Evolutionary conservation across 2,329 filamentous ascomycete species (phyloP), one percentile per base, ranked within the genome.

Genomic region (Neophaeococcomyces aloes): DNA sequence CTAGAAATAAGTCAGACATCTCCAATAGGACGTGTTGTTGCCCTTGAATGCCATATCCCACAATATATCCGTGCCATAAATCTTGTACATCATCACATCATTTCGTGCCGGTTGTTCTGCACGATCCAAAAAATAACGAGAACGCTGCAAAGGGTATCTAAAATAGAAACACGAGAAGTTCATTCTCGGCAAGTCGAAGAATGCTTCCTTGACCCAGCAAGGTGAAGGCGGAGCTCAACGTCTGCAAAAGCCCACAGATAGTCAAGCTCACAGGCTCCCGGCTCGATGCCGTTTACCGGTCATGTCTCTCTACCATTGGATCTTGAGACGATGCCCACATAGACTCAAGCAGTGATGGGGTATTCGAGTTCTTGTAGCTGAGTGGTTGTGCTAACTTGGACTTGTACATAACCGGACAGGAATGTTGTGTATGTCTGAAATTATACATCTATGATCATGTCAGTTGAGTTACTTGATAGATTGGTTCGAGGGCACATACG

Each of bases 371-470:
- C 21, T 35, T 42, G 17, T 35, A 30, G 4, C 30, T 7, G 7
- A 42, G 15, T 15, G 39, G 39, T 18, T 42, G 39, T 14, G 31
- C 30, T 27, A 42, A n/a, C 29, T 35, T 34, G 7, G 39, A 42
- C 19, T 42, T 42, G 21, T 42, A 42, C 30, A 34, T 34, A 18
- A 42, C 15, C 15, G 30, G 29, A 17, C 19, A 61, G 21, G 57
- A 65, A 59, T 47, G 62, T 62, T 47, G 61, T 54, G 48, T 56
- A 53, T 57, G 64, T 46, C 29, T 44, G 35, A 40, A 46, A 23
- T 48, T 44, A 49, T 52, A 49, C 55, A 56, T 52, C 45, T 53
- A 45, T 50, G 51, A 48, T 21, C n/a, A 8, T 5, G 25, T 23
- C 29, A 30, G 6, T 41, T 29, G 29, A 34, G 11, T n/a, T 33